Base-by-base conservation (phyloP, 768 basidiomycete species). In the Boletus barrowsii region DNA sequence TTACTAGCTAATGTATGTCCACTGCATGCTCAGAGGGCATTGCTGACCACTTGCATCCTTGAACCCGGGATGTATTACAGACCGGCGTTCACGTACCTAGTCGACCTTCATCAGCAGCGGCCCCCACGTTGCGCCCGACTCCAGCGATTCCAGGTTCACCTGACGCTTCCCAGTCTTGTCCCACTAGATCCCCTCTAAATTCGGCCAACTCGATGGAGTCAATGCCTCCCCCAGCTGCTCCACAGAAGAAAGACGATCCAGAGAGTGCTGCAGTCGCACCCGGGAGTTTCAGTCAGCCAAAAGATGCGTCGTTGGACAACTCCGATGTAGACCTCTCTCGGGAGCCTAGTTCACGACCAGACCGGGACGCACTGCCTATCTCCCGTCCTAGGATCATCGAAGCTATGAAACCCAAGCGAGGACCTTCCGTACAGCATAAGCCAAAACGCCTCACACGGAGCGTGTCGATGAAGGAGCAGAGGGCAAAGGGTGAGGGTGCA, bases 391-490 rank as follows among this genome's bases (percentile, higher is more conserved):
- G 15, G 11, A 20, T 56, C 9, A 18, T 58, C 10, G 45, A 49
- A 2, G 45, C 53, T 29, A 58, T 63, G 62, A 68, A 56, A 5
- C 59, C 49, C n/a, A 66, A 49, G 37, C 56, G 47, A 51, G 57
- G 51, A 30, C 54, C 60, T 32, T 59, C 55, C 1, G n/a, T 17
- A 24, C 53, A 49, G 13, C 49, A 46, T 10, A 56, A 46, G 15
- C 15, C 55, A 20, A 63, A 53, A 37, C 70, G 66, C 7, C 26
- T 70, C 13, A 70, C 69, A 11, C 56, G 69, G 32, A 70, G 69
- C 35, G 52, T 61, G 10, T 72, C 68, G 15, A 43, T 71, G 59
- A 71, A 58, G 45, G 58, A 62, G 30, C 52, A 59, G 44, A 52
- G 48, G 10, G 42, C 49, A 20, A 58, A 54, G 39, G 20, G 47